Base-by-base conservation (phyloP, 2,329 filamentous ascomycete genomes). In the Pyrenochaeta sp. region DNA sequence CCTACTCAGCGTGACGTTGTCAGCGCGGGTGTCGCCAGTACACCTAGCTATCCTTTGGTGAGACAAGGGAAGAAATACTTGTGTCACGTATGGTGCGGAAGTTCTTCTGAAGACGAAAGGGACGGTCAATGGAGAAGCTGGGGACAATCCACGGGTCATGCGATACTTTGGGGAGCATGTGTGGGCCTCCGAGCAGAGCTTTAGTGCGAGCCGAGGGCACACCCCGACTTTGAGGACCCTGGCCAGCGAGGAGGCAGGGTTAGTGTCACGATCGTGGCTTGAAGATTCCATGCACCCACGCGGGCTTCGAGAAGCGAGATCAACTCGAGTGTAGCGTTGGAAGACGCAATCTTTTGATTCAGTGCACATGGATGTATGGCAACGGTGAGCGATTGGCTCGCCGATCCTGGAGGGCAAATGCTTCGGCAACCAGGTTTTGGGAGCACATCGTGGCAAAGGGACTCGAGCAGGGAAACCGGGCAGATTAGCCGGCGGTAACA, bases 271-370 rank as follows among this genome's bases (percentile, higher is more conserved):
- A 69, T 71, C 72, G 69, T 69, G 68, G 66, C 67, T 67, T 72
- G 70, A 67, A 58, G 54, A 57, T 73, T 74, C 72, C 67, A 74
- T 73, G 72, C 70, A 60, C 70, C 63, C 63, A 69, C 63, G 65
- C 61, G 63, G 64, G 65, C 68, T 73, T 73, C 72, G 67, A 74
- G 71, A 75, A 75, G 71, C 69, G 69, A 73, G 65, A 69, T 69
- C 68, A 70, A 52, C 56, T 66, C 48, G 64, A 60, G 55, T 51
- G 50, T 63, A 73, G 71, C 71, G 67, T 67, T 62, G 61, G 54
- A 64, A 63, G 54, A 61, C 64, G 69, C 67, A 57, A 61, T 65
- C 58, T 66, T 67, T 54, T 71, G 68, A 69, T 69, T 67, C 61
- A 62, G 36, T 41, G 51, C 30, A 39, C 64, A 53, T 57, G 55